A percentile compares a stretch with the other conserved stretches of the same genome.
These are phyloP conservation scores for Quercus agrifolia DNA, from an alignment of 306 rosid species.

Conservation along the genomic window DNA sequence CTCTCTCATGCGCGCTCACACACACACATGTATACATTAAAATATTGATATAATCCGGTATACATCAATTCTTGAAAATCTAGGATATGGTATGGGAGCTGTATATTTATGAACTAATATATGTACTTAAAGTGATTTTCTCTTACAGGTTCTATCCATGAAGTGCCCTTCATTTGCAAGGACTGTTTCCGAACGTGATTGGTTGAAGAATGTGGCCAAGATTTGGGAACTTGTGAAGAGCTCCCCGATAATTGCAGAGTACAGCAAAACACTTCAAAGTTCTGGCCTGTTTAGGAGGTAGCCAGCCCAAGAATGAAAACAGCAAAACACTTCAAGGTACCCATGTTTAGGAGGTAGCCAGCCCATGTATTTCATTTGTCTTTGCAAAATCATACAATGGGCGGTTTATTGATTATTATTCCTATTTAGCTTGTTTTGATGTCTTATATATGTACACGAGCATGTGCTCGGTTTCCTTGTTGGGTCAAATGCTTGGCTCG, in stretches of 20 bases:
- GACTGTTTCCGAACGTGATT: slow-evolving; percentile 75
- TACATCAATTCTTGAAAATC: too few species aligned
- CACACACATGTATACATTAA: too few species aligned
- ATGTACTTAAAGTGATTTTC: not conserved
- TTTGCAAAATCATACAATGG: slow-evolving; percentile 6
- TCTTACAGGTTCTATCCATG: slow-evolving; percentile 65
- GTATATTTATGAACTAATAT: too few species aligned
- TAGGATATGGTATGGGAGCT: too few species aligned
- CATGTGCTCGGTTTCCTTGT: too few species aligned
- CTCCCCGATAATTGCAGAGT: slow-evolving; percentile 69
- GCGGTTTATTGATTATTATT: not conserved
- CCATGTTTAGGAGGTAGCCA: slow-evolving; percentile 57
- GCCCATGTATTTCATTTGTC: not conserved
- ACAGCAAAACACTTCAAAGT: slow-evolving; percentile 61
- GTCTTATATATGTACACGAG: too few species aligned
- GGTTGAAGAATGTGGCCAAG: slow-evolving; percentile 84
- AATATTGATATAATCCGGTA: too few species aligned
- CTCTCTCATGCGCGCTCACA: not conserved
- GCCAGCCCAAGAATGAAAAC: slow-evolving; percentile 10
- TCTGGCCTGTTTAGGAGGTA: slow-evolving; percentile 75
- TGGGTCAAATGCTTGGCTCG: too few species aligned
- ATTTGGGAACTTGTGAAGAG: slow-evolving; percentile 80
- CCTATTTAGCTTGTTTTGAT: not conserved
- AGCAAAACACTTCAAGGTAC: slow-evolving; percentile 61
- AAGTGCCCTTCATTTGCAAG: slow-evolving; percentile 56